Conservation (phyloP, 768 basidiomycete genomes). For the Artomyces pyxidatus region DNA sequence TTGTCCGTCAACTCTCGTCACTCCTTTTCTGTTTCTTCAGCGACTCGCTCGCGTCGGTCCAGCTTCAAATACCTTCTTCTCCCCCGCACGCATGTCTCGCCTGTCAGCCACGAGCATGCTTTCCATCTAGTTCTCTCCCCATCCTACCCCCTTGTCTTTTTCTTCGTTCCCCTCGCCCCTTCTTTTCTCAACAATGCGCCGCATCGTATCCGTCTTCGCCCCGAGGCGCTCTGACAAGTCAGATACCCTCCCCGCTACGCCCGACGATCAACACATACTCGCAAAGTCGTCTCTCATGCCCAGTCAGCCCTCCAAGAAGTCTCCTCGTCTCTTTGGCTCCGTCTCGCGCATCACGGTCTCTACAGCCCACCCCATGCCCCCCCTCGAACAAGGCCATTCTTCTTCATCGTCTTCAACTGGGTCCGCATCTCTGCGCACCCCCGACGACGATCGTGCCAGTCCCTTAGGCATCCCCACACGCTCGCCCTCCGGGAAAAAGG, state of each 20-base stretch:
- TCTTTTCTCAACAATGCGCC: slow-evolving; percentile 40
- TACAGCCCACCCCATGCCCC: slow-evolving; percentile 19
- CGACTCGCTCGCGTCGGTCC: no score
- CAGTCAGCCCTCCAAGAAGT: slow-evolving; percentile 2
- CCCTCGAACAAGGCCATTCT: slow-evolving; percentile 36
- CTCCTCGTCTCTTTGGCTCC: slow-evolving; percentile 9
- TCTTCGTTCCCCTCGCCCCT: neutral
- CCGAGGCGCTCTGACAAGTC: slow-evolving; percentile 29
- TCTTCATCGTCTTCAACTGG: slow-evolving; percentile 50
- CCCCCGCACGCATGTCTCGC: neutral
- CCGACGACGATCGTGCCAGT: slow-evolving; percentile 39
- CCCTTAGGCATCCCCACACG: slow-evolving; percentile 24
- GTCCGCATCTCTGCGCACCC: slow-evolving; percentile 43
- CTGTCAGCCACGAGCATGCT: neutral
- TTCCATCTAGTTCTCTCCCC: neutral
- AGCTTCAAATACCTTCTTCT: no score
- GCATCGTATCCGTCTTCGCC: slow-evolving; percentile 49
- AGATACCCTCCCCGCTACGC: slow-evolving; percentile 10
- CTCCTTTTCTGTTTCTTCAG: slow-evolving; percentile 2
- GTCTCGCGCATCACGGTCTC: slow-evolving; percentile 20
- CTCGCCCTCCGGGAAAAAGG: slow-evolving; percentile 24
- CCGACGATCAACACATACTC: slow-evolving; percentile 24
- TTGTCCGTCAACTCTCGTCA: neutral
- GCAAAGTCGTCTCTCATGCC: neutral
- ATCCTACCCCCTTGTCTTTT: neutral